Evolutionary conservation across 805 yeast species (phyloP).

Genomic region (Cyberlindnera misumaiensis): DNA sequence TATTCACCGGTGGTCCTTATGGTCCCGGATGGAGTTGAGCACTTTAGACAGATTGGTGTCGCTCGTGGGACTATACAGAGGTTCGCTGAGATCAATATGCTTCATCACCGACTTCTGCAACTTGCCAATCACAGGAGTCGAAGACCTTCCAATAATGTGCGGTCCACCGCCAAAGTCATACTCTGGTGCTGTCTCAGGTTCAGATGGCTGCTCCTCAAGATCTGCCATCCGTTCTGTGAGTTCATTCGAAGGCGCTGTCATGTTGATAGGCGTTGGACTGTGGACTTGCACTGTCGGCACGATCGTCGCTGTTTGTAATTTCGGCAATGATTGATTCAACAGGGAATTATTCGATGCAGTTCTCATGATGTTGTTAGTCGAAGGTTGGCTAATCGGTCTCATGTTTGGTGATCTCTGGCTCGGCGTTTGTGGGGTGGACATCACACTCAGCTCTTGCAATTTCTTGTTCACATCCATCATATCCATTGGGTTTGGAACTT

Average conservation of each 20-base stretch:
- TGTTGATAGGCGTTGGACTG: constrained; percentile 8
- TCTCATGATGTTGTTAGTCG: constrained; percentile 6
- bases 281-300: constrained; percentile 6
- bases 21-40: constrained; percentile 2
- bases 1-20: background rate
- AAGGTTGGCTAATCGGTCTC: constrained; percentile 7
- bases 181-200: no score
- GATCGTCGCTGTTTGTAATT: background rate
- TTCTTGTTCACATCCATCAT: constrained; percentile 14
- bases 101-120: background rate
- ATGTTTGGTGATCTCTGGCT: constrained; percentile 2
- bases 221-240: no score
- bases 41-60: constrained; percentile 3
- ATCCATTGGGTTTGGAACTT: constrained; percentile 18
- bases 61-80: constrained; percentile 4
- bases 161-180: no score
- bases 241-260: no score
- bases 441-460: constrained; percentile 14
- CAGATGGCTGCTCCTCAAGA: no score
- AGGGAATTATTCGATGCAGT: constrained; percentile 1
- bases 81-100: constrained; percentile 11
- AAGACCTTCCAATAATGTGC: constrained; percentile 8
- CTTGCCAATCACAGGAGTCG: constrained; percentile 21
- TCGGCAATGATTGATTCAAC: constrained; percentile 1
- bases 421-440: background rate